Evolutionary conservation across 768 basidiomycete species (phyloP).

Genomic region (Pleurotus citrinopileatus): DNA sequence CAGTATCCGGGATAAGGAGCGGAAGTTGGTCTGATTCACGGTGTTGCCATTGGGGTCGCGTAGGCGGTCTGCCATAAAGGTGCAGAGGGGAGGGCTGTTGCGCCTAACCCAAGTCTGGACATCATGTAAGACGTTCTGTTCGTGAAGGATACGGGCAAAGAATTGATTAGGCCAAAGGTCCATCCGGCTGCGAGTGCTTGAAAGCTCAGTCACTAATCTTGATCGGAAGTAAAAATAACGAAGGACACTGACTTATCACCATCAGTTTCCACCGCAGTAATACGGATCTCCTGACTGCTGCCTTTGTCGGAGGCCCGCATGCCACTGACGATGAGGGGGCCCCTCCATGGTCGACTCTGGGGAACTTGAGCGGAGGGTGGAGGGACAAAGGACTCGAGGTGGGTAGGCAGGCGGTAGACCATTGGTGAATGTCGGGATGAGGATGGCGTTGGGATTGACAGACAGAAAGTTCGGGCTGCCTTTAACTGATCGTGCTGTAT

Average conservation of each 20-base stretch:
- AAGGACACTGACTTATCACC: slow-evolving; percentile 58
- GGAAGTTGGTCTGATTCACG: slow-evolving; percentile 53
- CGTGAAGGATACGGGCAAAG: slow-evolving; percentile 41
- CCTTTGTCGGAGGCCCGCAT: slow-evolving; percentile 44
- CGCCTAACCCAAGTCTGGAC: slow-evolving; percentile 51
- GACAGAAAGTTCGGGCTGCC: slow-evolving; percentile 25
- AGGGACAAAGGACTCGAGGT: slow-evolving; percentile 57
- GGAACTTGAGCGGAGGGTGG: slow-evolving; percentile 45
- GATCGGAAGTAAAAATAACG: slow-evolving; percentile 29
- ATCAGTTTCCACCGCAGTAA: slow-evolving; percentile 68
- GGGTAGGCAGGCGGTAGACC: slow-evolving; percentile 63
- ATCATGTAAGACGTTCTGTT: slow-evolving; percentile 40
- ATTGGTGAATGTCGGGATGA: slow-evolving; percentile 30
- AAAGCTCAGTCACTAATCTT: slow-evolving; percentile 25
- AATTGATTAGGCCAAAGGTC: slow-evolving; percentile 55
- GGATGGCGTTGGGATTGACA: slow-evolving; percentile 26
- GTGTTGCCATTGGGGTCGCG: slow-evolving; percentile 44
- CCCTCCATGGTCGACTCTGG: slow-evolving; percentile 54
- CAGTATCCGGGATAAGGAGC: slow-evolving; percentile 49
- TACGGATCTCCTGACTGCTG: slow-evolving; percentile 49
- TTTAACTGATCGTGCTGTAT: slow-evolving; percentile 35
- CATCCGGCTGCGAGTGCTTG: slow-evolving; percentile 33
- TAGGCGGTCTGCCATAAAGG: slow-evolving; percentile 61
- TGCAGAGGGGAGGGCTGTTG: slow-evolving; percentile 48
- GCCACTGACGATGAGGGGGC: slow-evolving; percentile 49